Conservation (phyloP, 2,329 filamentous ascomycete species). For the Colletotrichum liriopes region DNA sequence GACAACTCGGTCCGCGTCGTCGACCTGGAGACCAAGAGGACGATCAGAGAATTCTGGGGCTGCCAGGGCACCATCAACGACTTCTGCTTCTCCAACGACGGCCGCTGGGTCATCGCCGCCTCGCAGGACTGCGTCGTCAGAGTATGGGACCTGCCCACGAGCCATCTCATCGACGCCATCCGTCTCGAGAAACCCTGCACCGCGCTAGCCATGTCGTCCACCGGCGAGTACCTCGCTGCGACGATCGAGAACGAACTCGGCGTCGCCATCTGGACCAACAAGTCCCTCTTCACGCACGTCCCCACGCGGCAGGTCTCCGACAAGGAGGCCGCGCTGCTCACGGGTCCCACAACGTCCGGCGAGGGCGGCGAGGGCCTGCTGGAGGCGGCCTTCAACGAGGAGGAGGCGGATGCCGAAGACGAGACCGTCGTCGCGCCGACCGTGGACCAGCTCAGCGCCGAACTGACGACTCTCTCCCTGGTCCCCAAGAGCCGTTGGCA, state of each 20-base stretch:
- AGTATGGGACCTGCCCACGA: slow-evolving; percentile 96
- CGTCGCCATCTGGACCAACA: slow-evolving; percentile 97
- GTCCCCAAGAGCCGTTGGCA: slow-evolving; percentile 96
- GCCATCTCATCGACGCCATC: slow-evolving; percentile 95
- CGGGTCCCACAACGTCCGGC: slow-evolving; percentile 83
- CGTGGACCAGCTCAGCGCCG: slow-evolving; percentile 83
- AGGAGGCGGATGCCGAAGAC: slow-evolving; percentile 64
- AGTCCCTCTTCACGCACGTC: slow-evolving; percentile 89
- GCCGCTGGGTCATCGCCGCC: slow-evolving; percentile 92
- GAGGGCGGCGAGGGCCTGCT: slow-evolving; percentile 84
- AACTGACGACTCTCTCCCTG: slow-evolving; percentile 90
- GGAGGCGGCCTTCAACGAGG: slow-evolving; percentile 80
- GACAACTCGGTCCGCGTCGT: slow-evolving; percentile 91
- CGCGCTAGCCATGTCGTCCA: slow-evolving; percentile 88
- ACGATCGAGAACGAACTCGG: slow-evolving; percentile 86
- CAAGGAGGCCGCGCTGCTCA: slow-evolving; percentile 76
- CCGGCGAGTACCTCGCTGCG: slow-evolving; percentile 95
- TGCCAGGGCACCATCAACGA: slow-evolving; percentile 82
- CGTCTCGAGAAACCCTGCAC: slow-evolving; percentile 84
- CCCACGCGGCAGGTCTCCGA: slow-evolving; percentile 89
- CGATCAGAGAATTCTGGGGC: slow-evolving; percentile 94
- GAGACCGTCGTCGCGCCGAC: slow-evolving; percentile 69
- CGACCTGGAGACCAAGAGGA: slow-evolving; percentile 90
- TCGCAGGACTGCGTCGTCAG: slow-evolving; percentile 85
- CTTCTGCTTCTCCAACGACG: slow-evolving; percentile 92